phyloP scores from a whole-genome alignment of 495 filamentous ascomycete species.

The Rhypophila decipiens region DNA sequence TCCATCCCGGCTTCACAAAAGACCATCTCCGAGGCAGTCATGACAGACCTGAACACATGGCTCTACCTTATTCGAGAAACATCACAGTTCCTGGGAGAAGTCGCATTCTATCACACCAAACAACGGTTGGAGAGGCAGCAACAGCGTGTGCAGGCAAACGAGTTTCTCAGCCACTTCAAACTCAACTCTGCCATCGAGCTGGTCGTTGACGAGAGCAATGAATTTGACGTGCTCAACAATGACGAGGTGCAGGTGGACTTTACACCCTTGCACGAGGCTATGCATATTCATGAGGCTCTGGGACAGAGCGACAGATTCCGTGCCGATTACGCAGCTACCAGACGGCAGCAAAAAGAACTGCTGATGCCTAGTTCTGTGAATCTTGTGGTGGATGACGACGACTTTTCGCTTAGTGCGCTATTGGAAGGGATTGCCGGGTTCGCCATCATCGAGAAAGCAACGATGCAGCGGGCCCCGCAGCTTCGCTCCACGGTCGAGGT shows the following conservation, averaged over 20 bases:
- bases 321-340: slow-evolving; percentile 81
- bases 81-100: slow-evolving; percentile 88
- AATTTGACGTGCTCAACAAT: slow-evolving; percentile 90
- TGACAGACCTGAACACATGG: slow-evolving; percentile 97
- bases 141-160: slow-evolving; percentile 63
- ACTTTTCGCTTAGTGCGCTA: slow-evolving; percentile 70
- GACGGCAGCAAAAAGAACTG: slow-evolving; percentile 86
- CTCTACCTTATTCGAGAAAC: slow-evolving; percentile 93
- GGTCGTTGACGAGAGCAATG: slow-evolving; percentile 89
- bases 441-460: slow-evolving; percentile 91
- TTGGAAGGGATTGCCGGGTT: slow-evolving; percentile 93
- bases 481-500: slow-evolving; percentile 82
- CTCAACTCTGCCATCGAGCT: slow-evolving; percentile 94
- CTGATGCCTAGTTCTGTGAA: slow-evolving; percentile 68
- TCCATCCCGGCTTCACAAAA: slow-evolving; percentile 90
- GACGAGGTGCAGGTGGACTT: slow-evolving; percentile 93
- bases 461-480: slow-evolving; percentile 77
- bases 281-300: slow-evolving; percentile 94
- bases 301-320: slow-evolving; percentile 89
- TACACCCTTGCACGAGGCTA: slow-evolving; percentile 85
- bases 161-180: slow-evolving; percentile 72
- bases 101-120: slow-evolving; percentile 94
- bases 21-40: slow-evolving; percentile 90
- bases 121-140: slow-evolving; percentile 79
- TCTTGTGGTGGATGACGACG: slow-evolving; percentile 63